These are phyloP conservation scores for Cetraspora pellucida DNA, from an alignment of 192 early-diverging fungal genomes.

Conservation along the genomic window DNA sequence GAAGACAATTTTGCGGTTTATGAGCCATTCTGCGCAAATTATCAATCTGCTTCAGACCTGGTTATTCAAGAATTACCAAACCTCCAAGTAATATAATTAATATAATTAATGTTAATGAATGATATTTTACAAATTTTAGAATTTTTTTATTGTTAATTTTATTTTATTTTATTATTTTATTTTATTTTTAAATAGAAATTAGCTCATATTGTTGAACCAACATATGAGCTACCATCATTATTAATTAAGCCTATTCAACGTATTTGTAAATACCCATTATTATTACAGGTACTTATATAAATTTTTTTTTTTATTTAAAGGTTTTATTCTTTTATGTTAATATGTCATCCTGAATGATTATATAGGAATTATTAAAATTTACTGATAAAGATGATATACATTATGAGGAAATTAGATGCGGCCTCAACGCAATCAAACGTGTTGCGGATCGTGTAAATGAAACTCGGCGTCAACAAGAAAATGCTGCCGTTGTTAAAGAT, in stretches of 20 bases:
- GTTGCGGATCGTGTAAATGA: slow-evolving; percentile 93
- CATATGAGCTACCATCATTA: slow-evolving; percentile 84
- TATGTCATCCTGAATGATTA: not conserved
- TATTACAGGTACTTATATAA: slow-evolving; percentile 67
- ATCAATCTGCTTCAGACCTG: slow-evolving; percentile 71
- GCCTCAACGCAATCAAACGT: slow-evolving; percentile 79
- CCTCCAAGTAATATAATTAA: slow-evolving; percentile 52
- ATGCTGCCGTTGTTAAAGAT: slow-evolving; percentile 76
- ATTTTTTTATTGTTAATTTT: not conserved
- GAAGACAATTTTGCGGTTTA: slow-evolving; percentile 84
- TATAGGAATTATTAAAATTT: slow-evolving; percentile 34
- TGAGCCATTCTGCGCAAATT: slow-evolving; percentile 93
- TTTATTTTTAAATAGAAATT: slow-evolving; percentile 46
- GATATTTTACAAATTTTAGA: not conserved
- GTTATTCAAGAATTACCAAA: slow-evolving; percentile 65
- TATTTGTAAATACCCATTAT: slow-evolving; percentile 96
- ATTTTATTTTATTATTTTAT: not conserved
- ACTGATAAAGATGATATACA: slow-evolving; percentile 44
- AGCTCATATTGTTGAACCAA: slow-evolving; percentile 76
- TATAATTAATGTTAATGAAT: not conserved
- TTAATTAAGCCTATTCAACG: slow-evolving; percentile 98
- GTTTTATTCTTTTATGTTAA: not conserved
- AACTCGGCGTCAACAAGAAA: slow-evolving; percentile 85
- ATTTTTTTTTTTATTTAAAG: slow-evolving; percentile 15
- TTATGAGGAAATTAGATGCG: slow-evolving; percentile 66